Percentiles rank a stretch among this genome's conserved stretches.
phyloP scores from a whole-genome alignment of 2,329 filamentous ascomycete species.

The Amylocarpus encephaloides region DNA sequence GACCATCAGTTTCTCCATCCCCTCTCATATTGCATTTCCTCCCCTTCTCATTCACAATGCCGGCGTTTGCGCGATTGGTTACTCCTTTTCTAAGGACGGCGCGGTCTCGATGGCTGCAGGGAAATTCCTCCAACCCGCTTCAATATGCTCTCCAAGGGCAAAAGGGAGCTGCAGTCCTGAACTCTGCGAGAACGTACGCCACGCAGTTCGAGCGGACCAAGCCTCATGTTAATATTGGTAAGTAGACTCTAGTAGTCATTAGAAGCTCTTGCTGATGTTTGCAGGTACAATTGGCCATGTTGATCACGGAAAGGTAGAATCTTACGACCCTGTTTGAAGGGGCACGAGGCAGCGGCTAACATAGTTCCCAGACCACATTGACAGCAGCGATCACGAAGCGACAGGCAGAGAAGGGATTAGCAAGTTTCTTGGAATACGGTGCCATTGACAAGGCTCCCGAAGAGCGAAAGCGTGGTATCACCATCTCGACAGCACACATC shows the following conservation, averaged over 20 bases:
- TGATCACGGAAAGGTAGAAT: conserved; percentile 91
- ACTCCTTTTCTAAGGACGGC: conserved; percentile 77
- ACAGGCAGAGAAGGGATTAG: conserved; percentile 89
- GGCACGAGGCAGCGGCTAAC: conserved; percentile 20
- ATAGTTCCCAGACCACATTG: conserved; percentile 70
- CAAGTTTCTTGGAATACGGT: conserved; percentile 94
- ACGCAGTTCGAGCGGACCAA: conserved; percentile 76
- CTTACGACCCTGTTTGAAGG: neutral
- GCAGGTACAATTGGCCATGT: conserved; percentile 95
- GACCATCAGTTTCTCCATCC: conserved; percentile 4
- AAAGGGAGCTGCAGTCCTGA: conserved; percentile 57
- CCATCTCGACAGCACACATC: conserved; percentile 96
- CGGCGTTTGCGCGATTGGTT: conserved; percentile 70
- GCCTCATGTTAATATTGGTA: conserved; percentile 98
- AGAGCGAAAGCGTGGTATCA: conserved; percentile 99
- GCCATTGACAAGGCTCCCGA: conserved; percentile 98
- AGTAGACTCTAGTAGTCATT: conserved; percentile 28
- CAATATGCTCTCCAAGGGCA: conserved; percentile 61
- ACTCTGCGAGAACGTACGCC: conserved; percentile 59
- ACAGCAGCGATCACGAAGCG: conserved; percentile 98
- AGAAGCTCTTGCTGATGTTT: conserved; percentile 10
- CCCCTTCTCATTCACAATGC: conserved; percentile 53
- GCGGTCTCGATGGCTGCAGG: conserved; percentile 64
- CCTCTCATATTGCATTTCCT: conserved; percentile 11
- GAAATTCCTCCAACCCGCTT: conserved; percentile 67